Evolutionary conservation across 2,329 filamentous ascomycete genomes (phyloP).

Genomic region (Xylariaceae sp.): DNA sequence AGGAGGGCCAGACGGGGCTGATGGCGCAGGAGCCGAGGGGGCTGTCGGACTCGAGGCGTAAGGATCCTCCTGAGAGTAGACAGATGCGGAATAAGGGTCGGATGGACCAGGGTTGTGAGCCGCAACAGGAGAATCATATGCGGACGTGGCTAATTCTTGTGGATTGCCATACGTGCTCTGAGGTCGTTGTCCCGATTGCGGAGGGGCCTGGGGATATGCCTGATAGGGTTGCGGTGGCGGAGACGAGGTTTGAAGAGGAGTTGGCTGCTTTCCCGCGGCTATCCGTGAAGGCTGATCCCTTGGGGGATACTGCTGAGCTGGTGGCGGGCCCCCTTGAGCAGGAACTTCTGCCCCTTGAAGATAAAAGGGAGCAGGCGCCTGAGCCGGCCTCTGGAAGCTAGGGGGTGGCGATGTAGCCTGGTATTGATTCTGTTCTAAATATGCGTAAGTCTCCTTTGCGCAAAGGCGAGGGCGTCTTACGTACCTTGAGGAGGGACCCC

Average conservation of each 20-base stretch:
- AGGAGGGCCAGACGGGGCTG: slow-evolving; percentile 28
- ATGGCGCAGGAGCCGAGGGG: slow-evolving; percentile 34
- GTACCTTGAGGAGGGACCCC: slow-evolving; percentile 43
- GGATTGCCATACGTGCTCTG: slow-evolving; percentile 72
- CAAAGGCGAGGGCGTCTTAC: slow-evolving; percentile 23
- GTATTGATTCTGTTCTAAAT: slow-evolving; percentile 46
- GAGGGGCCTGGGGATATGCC: slow-evolving; percentile 50
- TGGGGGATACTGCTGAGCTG: slow-evolving; percentile 49
- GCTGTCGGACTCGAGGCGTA: slow-evolving; percentile 36
- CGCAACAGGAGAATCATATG: slow-evolving; percentile 73
- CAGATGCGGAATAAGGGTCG: slow-evolving; percentile 49
- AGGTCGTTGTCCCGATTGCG: slow-evolving; percentile 54
- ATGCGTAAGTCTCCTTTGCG: slow-evolving; percentile 34
- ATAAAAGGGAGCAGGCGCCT: slow-evolving; percentile 65
- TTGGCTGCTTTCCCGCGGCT: slow-evolving; percentile 51
- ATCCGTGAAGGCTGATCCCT: slow-evolving; percentile 55
- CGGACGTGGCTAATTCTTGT: slow-evolving; percentile 77
- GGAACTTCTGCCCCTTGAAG: slow-evolving; percentile 61
- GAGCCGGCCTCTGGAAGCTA: slow-evolving; percentile 58
- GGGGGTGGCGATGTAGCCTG: slow-evolving; percentile 52
- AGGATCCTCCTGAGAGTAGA: slow-evolving; percentile 53
- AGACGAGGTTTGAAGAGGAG: slow-evolving; percentile 54
- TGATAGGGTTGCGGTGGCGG: slow-evolving; percentile 56
- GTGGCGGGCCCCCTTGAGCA: slow-evolving; percentile 36
- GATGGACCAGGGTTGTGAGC: slow-evolving; percentile 50